Percentiles rank a stretch among this genome's conserved stretches.
Conservation (phyloP, 352 stramenopile genomes). For the Globisporangium cylindrosporum region DNA sequence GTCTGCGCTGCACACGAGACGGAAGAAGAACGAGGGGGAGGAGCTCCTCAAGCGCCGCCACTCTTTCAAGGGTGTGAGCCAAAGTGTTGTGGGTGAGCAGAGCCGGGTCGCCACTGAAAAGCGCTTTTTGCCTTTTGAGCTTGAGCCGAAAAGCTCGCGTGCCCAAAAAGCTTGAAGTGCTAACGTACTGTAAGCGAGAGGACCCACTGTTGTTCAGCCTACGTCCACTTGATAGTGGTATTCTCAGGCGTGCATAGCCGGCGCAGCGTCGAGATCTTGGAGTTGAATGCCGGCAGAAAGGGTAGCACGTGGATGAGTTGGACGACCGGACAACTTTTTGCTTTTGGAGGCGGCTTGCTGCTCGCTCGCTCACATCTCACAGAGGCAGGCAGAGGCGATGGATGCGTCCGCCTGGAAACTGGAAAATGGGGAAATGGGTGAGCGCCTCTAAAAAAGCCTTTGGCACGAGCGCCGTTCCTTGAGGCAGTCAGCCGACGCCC, state of each 20-base stretch:
- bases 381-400: background rate
- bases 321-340: slow-evolving; percentile 1
- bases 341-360: background rate
- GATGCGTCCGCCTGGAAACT: background rate
- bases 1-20: background rate
- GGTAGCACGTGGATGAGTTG: background rate
- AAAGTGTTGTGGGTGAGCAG: slow-evolving; percentile 8
- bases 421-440: background rate
- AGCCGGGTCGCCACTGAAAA: background rate
- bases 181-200: background rate
- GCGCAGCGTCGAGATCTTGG: background rate
- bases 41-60: background rate
- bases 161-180: background rate
- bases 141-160: background rate
- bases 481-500: background rate
- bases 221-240: slow-evolving; percentile 1
- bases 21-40: background rate
- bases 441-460: background rate
- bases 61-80: slow-evolving; percentile 4
- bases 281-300: slow-evolving; percentile 12
- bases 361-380: background rate
- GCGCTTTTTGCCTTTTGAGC: background rate
- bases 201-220: slow-evolving; percentile 7
- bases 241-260: background rate
- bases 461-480: background rate